Evolutionary conservation across 2,329 filamentous ascomycete genomes (phyloP), one percentile per base, ranked within the genome.

Genomic region (Aspergillus sp.): DNA sequence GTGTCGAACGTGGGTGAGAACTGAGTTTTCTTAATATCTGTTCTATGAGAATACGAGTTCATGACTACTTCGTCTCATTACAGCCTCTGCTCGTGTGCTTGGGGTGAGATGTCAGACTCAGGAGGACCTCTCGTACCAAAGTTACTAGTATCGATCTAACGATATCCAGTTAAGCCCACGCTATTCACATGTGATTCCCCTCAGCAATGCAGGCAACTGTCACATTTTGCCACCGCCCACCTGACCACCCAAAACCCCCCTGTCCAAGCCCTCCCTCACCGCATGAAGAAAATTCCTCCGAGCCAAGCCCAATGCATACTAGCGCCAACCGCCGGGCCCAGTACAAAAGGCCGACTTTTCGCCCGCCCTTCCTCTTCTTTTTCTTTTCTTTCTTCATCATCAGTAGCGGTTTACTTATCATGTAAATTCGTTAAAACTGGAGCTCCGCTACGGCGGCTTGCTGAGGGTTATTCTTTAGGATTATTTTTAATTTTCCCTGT

Each of bases 391-490:
- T 74, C 70, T 70, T 66, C 70, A 79, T 78, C 77, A 80, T 79
- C 77, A 80, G 77, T 80, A 80, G 77, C 73, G 77, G 77, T 79
- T 79, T 80, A 79, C 76, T 74, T 76, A 76, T 72, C 75, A 76
- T 78, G 75, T 77, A 78, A 78, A 77, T 73, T 72, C 47, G 23
- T 37, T 68, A 44, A 65, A 68, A 75, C 70, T 71, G 75, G 72
- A 77, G 77, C 76, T 79, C 76, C 76, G 74, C 74, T 68, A 74
- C 65, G 66, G 62, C 74, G 76, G 78, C 76, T 76, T 73, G 75
- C 78, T 80, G 76, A 81, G 79, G 75, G 71, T 76, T 79, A 73
- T 79, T 76, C 73, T 73, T 69, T 69, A 71, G 68, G 72, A 55
- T 60, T 68, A 74, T 71, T 47, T 51, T 39, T 9, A 39, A 39